Conservation (phyloP, 768 basidiomycete genomes). For the Leccinum uliginosum region DNA sequence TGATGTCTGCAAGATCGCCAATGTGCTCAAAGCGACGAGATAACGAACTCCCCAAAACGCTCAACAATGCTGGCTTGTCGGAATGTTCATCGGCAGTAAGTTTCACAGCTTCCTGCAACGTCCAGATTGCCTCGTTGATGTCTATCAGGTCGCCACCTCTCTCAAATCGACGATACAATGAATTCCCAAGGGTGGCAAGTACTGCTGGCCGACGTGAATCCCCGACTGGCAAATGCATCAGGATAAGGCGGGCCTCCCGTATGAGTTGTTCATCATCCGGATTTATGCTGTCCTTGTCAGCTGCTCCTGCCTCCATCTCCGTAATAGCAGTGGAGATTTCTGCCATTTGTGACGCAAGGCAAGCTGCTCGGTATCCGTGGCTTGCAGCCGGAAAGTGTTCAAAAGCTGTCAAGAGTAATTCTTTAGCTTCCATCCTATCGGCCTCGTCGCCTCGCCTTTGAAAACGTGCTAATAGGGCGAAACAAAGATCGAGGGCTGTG, state of each 20-base stretch:
- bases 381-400: neutral
- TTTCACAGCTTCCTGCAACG: neutral
- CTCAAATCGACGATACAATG: neutral
- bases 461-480: neutral
- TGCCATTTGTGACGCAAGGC: neutral
- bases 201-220: neutral
- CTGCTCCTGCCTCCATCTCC: neutral
- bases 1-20: neutral
- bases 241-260: neutral
- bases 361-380: neutral
- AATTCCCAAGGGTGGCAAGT: neutral
- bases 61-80: neutral
- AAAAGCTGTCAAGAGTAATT: neutral
- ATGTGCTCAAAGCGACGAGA: neutral
- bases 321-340: neutral
- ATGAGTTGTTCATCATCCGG: neutral
- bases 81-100: neutral
- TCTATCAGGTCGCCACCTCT: neutral
- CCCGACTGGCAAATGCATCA: neutral
- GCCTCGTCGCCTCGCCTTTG: neutral
- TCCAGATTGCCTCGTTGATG: neutral
- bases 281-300: neutral
- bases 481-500: neutral
- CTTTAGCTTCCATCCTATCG: neutral
- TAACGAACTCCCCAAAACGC: neutral